These are phyloP conservation scores for Rhododendron williamsianum DNA, from an alignment of 148 eudicot genomes.

Conservation along the genomic window DNA sequence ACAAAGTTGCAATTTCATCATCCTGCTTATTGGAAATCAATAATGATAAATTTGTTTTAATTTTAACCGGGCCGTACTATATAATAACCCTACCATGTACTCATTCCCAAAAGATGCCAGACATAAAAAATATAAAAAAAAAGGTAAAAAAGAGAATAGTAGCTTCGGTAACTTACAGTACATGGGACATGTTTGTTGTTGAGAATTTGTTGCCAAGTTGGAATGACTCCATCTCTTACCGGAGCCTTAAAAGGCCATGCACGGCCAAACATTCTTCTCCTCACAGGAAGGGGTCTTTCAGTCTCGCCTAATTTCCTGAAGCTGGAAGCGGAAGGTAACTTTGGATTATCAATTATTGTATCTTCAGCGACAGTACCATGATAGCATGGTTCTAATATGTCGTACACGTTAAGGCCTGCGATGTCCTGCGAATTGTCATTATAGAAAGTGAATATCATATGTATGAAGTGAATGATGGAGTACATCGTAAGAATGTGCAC, in stretches of 20 bases:
- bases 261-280: conserved; percentile 92
- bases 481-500: neutral
- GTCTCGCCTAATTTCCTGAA: conserved; percentile 80
- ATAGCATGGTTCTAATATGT: conserved; percentile 92
- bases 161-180: conserved; percentile 46
- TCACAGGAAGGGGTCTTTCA: conserved; percentile 69
- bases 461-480: neutral
- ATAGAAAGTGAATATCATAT: neutral
- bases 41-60: neutral
- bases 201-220: conserved; percentile 80
- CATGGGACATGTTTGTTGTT: conserved; percentile 55
- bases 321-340: conserved; percentile 45
- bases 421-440: conserved; percentile 39
- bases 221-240: conserved; percentile 69
- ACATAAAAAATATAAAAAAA: neutral
- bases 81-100: neutral
- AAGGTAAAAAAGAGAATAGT: neutral
- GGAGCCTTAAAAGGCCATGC: conserved; percentile 96
- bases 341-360: conserved; percentile 20
- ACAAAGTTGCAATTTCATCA: conserved; percentile 71
- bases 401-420: conserved; percentile 57
- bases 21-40: conserved; percentile 27
- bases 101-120: neutral
- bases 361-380: conserved; percentile 31
- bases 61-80: neutral